Conservation (phyloP, 2,329 filamentous ascomycete genomes). For the Apiospora kogelbergensis region DNA sequence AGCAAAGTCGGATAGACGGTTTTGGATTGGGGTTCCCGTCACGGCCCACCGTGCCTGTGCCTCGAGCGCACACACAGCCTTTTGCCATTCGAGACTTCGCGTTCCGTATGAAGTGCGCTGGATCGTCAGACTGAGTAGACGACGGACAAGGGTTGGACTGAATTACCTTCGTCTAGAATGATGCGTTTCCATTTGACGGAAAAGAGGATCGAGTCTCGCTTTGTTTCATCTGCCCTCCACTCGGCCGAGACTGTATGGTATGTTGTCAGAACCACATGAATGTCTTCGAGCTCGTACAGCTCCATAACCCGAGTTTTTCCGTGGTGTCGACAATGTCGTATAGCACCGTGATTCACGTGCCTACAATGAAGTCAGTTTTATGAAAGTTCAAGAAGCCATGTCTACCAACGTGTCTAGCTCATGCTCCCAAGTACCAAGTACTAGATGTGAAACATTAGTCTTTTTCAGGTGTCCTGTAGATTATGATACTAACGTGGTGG, state of each 20-base stretch:
- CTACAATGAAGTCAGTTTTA: conserved; percentile 12
- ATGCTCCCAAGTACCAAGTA: conserved; percentile 22
- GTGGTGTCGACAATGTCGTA: conserved; percentile 24
- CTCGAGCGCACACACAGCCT: conserved; percentile 37
- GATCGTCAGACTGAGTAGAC: neutral
- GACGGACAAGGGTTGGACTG: neutral
- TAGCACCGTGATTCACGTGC: neutral
- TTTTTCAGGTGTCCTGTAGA: too few relatives aligned
- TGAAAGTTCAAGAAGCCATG: fast-evolving
- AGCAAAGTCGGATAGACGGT: conserved; percentile 40
- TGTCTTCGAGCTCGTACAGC: conserved; percentile 14
- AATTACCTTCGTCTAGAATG: conserved; percentile 39
- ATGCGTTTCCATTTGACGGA: conserved; percentile 37
- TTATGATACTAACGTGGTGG: neutral
- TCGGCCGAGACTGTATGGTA: conserved; percentile 41
- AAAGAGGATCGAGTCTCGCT: conserved; percentile 28
- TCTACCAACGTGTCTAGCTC: conserved; percentile 14
- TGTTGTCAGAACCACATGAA: conserved; percentile 38
- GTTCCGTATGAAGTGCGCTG: conserved; percentile 42
- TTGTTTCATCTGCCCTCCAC: conserved; percentile 22
- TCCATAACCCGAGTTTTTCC: conserved; percentile 23
- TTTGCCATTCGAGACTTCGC: conserved; percentile 31
- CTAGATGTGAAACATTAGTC: neutral
- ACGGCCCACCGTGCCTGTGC: conserved; percentile 42
- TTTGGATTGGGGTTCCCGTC: conserved; percentile 49